Percentiles rank a stretch among this genome's conserved stretches.
phyloP scores from a whole-genome alignment of 1,284 basidiomycete genomes.

The Rhodotorula glutinis region DNA sequence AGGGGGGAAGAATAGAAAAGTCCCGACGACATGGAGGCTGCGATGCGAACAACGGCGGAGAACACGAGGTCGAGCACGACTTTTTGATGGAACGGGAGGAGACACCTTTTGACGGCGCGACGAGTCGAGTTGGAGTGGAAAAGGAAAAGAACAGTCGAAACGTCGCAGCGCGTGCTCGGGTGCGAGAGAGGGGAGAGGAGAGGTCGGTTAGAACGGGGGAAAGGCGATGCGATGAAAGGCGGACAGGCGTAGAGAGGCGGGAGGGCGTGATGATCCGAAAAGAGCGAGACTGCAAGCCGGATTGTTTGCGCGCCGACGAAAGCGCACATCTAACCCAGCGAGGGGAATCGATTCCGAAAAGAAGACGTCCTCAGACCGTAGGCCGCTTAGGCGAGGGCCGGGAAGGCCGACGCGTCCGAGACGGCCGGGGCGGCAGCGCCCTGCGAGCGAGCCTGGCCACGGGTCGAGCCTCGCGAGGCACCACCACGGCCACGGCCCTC shows the following conservation, averaged over 20 bases:
- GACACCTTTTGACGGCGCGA: neutral
- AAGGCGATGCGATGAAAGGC: too few relatives aligned
- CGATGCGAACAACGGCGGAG: neutral
- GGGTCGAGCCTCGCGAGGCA: slow-evolving; percentile 20
- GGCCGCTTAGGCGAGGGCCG: slow-evolving; percentile 34
- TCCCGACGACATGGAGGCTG: neutral
- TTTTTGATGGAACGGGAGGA: neutral
- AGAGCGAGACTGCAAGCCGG: too few relatives aligned
- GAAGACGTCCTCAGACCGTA: neutral
- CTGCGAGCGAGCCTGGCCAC: slow-evolving; percentile 16
- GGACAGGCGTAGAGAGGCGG: too few relatives aligned
- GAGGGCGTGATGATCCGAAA: too few relatives aligned
- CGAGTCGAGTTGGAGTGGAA: neutral
- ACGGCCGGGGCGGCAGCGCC: slow-evolving; percentile 27
- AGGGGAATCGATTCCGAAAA: too few relatives aligned
- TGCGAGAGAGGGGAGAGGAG: too few relatives aligned
- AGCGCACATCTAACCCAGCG: too few relatives aligned
- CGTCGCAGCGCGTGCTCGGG: too few relatives aligned
- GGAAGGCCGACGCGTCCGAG: slow-evolving; percentile 36
- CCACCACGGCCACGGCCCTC: slow-evolving; percentile 36
- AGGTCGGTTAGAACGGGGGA: too few relatives aligned
- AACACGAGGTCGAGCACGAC: neutral
- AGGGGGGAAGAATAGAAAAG: neutral
- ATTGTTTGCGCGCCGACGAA: too few relatives aligned
- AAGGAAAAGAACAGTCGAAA: too few relatives aligned